Conservation (phyloP, 2,329 filamentous ascomycete species). For the Fusarium nurragi region DNA sequence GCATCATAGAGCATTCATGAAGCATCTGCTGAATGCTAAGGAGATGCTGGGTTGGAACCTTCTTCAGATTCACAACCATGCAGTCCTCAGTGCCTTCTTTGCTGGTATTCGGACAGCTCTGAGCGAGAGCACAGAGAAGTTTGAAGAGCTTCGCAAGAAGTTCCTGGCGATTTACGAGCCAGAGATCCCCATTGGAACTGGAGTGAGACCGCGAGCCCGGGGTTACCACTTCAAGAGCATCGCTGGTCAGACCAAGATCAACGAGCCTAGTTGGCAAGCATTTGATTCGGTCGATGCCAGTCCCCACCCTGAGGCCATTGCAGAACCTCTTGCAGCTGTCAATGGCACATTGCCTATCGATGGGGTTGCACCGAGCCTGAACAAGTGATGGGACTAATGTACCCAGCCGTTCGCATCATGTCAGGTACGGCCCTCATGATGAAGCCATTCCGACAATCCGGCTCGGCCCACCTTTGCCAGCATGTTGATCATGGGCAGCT, state of each 20-base stretch:
- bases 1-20: constrained; percentile 87
- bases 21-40: constrained; percentile 87
- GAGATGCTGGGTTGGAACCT: constrained; percentile 98
- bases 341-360: constrained; percentile 60
- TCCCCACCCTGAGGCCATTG: constrained; percentile 26
- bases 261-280: constrained; percentile 72
- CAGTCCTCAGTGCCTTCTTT: constrained; percentile 78
- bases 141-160: constrained; percentile 60
- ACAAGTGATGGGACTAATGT: constrained; percentile 54
- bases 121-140: constrained; percentile 61
- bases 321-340: constrained; percentile 31
- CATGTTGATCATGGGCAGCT: neutral
- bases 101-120: constrained; percentile 73
- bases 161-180: constrained; percentile 70
- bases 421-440: constrained; percentile 23
- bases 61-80: constrained; percentile 91
- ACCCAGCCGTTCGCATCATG: constrained; percentile 26
- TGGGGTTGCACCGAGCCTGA: constrained; percentile 60
- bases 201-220: constrained; percentile 79
- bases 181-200: constrained; percentile 77
- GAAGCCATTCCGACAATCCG: constrained; percentile 15
- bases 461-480: constrained; percentile 25
- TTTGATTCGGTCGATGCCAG: constrained; percentile 49
- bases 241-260: constrained; percentile 72
- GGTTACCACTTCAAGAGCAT: constrained; percentile 84